Base-by-base conservation (phyloP, 176 grass and related monocot genomes). In the Echinochloa phyllopogon region DNA sequence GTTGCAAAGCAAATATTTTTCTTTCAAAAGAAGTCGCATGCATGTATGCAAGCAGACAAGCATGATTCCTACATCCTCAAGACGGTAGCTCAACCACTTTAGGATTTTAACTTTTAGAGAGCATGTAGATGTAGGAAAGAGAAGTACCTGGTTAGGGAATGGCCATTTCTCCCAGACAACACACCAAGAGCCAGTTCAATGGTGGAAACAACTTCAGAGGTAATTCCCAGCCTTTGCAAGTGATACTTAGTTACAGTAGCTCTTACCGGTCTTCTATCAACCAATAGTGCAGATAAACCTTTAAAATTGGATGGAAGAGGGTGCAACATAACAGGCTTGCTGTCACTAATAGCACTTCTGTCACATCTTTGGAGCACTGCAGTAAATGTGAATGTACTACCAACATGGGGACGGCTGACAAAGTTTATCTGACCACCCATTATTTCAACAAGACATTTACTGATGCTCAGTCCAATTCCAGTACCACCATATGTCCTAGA, bases 381-480 rank as follows among this genome's bases (percentile, higher is more conserved):
- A 49, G 90, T 99, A 71, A 99, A 99, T 66, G 86, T 94, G 81
- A 99, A 99, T 62, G 96, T 99, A 86, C 94, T 99, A 69, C 96
- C 96, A 59, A 96, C 76, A 50, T 78, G 45, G 17, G 96, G 96
- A 40, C 70, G 83, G 65, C 93, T 96, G 37, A 94, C 74, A 83
- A 99, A 99, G 86, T 86, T 90, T 87, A 99, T 99, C 43, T 99
- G 88, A 73, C 96, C 96, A 57, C 75, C 42, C 96, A 99, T 96
- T 75, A 94, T 37, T 91, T 89, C 86, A 81, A 99, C 96, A 69
- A 99, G 89, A 74, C 96, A 99, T 75, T 99, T 76, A 82, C 96
- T 96, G 47, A 99, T 99, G 67, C 91, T 94, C 83, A 99, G 76
- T 60, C 96, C 96, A 92, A 99, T 99, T 61, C 96, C 96, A 27